Conservation (phyloP, 1,284 basidiomycete species). For the Porogramme epimiltina region DNA sequence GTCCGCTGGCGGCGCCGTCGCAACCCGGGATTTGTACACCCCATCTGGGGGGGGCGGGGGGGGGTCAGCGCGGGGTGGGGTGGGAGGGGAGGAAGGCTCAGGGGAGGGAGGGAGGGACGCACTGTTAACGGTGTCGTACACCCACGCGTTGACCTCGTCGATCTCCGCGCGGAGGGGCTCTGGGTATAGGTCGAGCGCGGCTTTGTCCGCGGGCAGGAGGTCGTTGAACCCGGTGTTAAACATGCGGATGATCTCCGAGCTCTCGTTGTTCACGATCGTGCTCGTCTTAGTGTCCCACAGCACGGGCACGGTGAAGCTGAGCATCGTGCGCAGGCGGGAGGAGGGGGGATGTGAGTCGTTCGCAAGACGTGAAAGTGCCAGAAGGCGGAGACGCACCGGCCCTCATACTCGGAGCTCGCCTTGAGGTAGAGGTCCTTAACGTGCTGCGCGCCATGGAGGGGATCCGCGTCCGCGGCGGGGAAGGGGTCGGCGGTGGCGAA, state of each 20-base stretch:
- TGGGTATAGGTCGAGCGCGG: conserved; percentile 36
- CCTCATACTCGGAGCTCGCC: conserved; percentile 70
- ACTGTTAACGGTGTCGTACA: conserved; percentile 86
- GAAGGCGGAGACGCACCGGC: conserved; percentile 46
- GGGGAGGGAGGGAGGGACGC: conserved; percentile 25
- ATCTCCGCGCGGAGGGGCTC: conserved; percentile 56
- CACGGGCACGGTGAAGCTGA: conserved; percentile 84
- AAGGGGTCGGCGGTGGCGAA: conserved; percentile 76
- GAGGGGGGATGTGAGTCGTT: conserved; percentile 39
- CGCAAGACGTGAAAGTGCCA: background rate
- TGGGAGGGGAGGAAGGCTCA: background rate
- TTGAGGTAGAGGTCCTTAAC: conserved; percentile 87
- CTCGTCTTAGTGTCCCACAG: conserved; percentile 92
- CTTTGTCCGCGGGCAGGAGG: conserved; percentile 64
- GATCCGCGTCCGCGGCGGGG: conserved; percentile 76
- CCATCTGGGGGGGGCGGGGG: no score
- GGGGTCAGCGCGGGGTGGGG: no score
- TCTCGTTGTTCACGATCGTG: conserved; percentile 96
- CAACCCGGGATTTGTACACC: no score
- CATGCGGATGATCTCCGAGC: conserved; percentile 91
- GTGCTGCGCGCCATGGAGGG: conserved; percentile 69
- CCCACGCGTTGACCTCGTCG: conserved; percentile 87
- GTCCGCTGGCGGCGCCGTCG: no score
- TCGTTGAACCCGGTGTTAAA: conserved; percentile 87
- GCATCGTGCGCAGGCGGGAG: conserved; percentile 40